A percentile compares a stretch with the other conserved stretches of the same genome.
Conservation (phyloP, 177 flowering plant genomes). For the Vitis hybrid region DNA sequence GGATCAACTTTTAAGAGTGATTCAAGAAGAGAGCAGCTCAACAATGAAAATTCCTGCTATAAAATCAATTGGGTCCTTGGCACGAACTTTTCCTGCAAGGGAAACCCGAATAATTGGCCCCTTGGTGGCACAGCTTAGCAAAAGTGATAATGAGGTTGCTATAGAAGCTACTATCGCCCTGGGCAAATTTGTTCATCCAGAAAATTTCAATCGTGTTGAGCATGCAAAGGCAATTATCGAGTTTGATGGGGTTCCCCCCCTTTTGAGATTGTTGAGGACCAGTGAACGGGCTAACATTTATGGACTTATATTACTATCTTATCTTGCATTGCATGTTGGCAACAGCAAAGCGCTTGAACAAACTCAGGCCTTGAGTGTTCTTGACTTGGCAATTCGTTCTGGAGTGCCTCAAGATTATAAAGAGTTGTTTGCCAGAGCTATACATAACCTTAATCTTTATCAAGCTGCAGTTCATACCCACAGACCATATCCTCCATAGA, state of each 20-base stretch:
- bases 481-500: conserved; percentile 14
- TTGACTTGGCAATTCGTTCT: conserved; percentile 49
- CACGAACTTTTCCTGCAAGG: conserved; percentile 66
- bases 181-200: conserved; percentile 56
- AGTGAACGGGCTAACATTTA: conserved; percentile 41
- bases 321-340: conserved; percentile 61
- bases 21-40: conserved; percentile 39
- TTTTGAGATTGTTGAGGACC: conserved; percentile 47
- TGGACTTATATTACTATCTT: conserved; percentile 58
- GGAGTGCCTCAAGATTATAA: conserved; percentile 42
- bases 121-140: conserved; percentile 47
- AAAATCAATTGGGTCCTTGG: conserved; percentile 70
- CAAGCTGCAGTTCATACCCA: conserved; percentile 51
- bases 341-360: conserved; percentile 61
- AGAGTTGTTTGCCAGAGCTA: conserved; percentile 60
- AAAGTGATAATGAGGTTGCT: conserved; percentile 43
- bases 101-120: conserved; percentile 55
- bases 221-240: conserved; percentile 74
- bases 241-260: conserved; percentile 52
- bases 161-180: conserved; percentile 60
- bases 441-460: conserved; percentile 57
- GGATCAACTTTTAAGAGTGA: conserved; percentile 63
- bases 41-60: conserved; percentile 52
- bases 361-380: conserved; percentile 47
- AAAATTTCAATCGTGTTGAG: conserved; percentile 52